Conservation (phyloP, 129 eudicot species). For the Tagetes patula region DNA sequence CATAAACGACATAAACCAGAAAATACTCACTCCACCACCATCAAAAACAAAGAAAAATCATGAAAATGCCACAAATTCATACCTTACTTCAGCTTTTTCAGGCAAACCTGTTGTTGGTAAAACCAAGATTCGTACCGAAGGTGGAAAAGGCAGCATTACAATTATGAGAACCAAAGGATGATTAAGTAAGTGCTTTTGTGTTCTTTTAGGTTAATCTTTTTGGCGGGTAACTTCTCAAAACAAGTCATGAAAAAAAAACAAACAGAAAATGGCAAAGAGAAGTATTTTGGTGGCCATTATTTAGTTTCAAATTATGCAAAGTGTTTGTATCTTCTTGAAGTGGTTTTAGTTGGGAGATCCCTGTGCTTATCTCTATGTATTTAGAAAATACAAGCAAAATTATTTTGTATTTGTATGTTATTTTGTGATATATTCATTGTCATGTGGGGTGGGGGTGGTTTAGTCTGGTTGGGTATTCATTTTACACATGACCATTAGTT, state of each 20-base stretch:
- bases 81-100: constrained; percentile 82
- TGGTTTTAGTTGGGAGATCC: constrained; percentile 35
- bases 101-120: constrained; percentile 94
- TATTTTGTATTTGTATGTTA: constrained; percentile 23
- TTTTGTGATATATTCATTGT: constrained; percentile 9
- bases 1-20: constrained; percentile 77
- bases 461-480: background rate
- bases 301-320: constrained; percentile 30
- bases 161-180: constrained; percentile 93
- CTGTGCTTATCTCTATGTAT: constrained; percentile 27
- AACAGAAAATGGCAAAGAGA: background rate
- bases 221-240: constrained; percentile 18
- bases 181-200: constrained; percentile 14
- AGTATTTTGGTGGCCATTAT: constrained; percentile 16
- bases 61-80: constrained; percentile 44
- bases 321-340: constrained; percentile 30
- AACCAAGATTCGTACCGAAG: constrained; percentile 87
- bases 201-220: background rate
- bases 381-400: constrained; percentile 13
- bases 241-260: background rate
- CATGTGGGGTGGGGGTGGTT: background rate
- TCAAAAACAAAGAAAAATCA: constrained; percentile 42
- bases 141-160: constrained; percentile 96
- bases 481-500: background rate
- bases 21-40: constrained; percentile 75